A percentile compares a stretch with the other conserved stretches of the same genome.
phyloP scores from a whole-genome alignment of 2,329 filamentous ascomycete species.

The Beauveria bassiana region DNA sequence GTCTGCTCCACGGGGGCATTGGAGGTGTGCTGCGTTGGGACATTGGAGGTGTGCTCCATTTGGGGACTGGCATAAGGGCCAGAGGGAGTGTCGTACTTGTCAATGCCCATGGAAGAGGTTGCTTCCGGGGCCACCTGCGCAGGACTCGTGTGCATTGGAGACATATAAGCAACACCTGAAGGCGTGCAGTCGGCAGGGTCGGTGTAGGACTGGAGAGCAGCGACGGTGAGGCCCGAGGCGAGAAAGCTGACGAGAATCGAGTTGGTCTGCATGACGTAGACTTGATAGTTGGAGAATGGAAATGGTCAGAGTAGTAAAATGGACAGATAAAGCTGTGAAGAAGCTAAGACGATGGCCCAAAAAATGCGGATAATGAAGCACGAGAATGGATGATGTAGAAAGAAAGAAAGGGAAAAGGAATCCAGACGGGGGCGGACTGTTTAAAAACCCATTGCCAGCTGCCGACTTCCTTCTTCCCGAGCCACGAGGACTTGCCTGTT shows the following conservation, averaged over 20 bases:
- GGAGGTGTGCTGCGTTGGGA: background rate
- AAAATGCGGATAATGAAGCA: slow-evolving; percentile 7
- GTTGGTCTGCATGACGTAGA: background rate
- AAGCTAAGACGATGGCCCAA: slow-evolving; percentile 6
- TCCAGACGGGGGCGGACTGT: background rate
- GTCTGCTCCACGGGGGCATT: background rate
- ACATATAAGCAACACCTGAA: background rate
- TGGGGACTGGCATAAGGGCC: background rate
- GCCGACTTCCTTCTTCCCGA: background rate
- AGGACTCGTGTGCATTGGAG: background rate
- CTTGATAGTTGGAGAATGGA: background rate
- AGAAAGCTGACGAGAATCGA: background rate
- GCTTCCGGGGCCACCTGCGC: no score
- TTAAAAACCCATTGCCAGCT: background rate
- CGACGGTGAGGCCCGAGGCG: background rate
- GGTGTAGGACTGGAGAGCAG: background rate
- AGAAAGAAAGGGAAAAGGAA: background rate
- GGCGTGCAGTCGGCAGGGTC: background rate
- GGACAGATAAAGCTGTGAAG: slow-evolving; percentile 8
- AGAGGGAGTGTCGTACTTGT: background rate
- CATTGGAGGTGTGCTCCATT: background rate
- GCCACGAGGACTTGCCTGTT: background rate
- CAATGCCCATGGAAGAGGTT: background rate
- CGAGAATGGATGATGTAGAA: slow-evolving; percentile 8
- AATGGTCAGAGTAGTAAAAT: background rate